Base-by-base conservation (phyloP, 164 flowering plant genomes). In the Stephania yunnanensis region DNA sequence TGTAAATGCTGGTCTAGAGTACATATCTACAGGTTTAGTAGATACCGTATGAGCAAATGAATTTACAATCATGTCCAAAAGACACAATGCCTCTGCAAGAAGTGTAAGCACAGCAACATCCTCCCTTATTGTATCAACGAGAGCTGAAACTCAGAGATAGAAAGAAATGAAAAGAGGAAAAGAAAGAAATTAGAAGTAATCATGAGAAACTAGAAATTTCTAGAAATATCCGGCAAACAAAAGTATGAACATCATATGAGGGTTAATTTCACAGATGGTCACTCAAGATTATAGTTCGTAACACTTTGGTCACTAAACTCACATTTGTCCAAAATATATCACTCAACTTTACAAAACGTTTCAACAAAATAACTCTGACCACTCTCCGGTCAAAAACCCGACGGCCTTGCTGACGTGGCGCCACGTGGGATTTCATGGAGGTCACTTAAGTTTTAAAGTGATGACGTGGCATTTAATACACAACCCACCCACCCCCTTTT, bases 31-130 rank as follows among this genome's bases (percentile, higher is more conserved):
- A 46, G 95, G 95, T 88, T 91, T 94, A 65, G 90, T 87, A 45
- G 99, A 96, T 82, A 96, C 86, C 69, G 87, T 85, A 84, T 94
- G 89, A 75, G 99, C 99, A 89, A 96, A 96, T 85, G 99, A 91
- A 83, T 94, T 94, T 25, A 94, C 97, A 82, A 92, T 88, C 98
- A 96, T 94, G 84, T 96, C 99, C 75, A 94, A 77, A 76, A 96
- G 95, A 86, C 99, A 96, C 61, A 96, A 84, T 74, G 87, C 90
- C 84, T 96, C 99, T 2, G 99, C 94, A 72, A 96, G 93, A 71
- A 92, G 73, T 25, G 97, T 94, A 77, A 96, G 97, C 44, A 80
- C 85, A 77, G 94, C 90, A 42, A 94, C 91, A 81, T 94, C 91
- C 84, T 87, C 87, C 76, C 97, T 81, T 77, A 92, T 87, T 71